Base-by-base conservation (phyloP, 164 flowering plant genomes). In the Dillenia turbinata region DNA sequence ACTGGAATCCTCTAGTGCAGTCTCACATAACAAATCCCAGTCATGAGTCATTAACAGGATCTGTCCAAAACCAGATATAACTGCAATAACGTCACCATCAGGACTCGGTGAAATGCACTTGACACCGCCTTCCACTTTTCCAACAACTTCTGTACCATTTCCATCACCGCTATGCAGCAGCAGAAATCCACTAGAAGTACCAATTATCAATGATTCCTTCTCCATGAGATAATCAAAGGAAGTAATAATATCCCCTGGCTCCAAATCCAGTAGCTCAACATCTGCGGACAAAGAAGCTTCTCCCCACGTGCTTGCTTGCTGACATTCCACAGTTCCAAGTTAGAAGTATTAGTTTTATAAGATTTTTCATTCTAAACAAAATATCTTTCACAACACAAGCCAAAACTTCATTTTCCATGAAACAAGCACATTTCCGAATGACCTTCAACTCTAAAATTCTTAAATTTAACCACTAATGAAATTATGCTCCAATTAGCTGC, bases 11-110 rank as follows among this genome's bases (percentile, higher is more conserved):
- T 76, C 89, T 26, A 88, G 72, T 8, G 79, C 56, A 59, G 69
- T 80, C 81, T 94, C 99, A 60, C 89, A 84, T 62, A 91, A 66
- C 74, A 94, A 71, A 69, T 91, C 97, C 99, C 99, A 94, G 66
- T 91, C 97, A 73, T 81, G 90, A 60, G 95, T 91, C 94, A 94
- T 91, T 5, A 94, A 84, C 17, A 94, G 68, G 15, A 91, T 64
- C 78, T 89, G 90, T 54, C 93, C 90, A 62, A 79, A 73, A 44
- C 96, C 96, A 56, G 93, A 77, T 7, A 84, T 72, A 5, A 94
- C 71, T 47, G 79, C 86, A 66, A 94, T 84, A 73, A 94, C 73
- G 68, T 91, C 96, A 60, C 99, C 99, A 81, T 88, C 97, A n/a
- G 97, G 97, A 70, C 99, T 94, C 11, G 90, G 89, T 12, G 93